Evolutionary conservation across 441 rosid species (phyloP).

Genomic region (Bruguiera hainesii): DNA sequence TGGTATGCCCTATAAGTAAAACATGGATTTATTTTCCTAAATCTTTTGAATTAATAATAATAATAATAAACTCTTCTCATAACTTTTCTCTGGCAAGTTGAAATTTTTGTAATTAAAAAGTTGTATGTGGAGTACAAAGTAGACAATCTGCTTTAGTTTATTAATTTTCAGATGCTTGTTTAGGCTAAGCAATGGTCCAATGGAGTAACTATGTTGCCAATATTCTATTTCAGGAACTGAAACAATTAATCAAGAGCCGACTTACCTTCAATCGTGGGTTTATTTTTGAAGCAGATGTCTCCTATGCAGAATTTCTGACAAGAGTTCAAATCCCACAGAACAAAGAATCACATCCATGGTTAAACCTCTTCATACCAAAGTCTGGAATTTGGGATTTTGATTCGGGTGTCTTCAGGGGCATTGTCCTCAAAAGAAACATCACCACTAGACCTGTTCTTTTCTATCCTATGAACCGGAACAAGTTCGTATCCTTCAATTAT

Average conservation of each 20-base stretch:
- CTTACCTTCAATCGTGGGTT: slow-evolving; percentile 37
- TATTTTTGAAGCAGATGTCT: slow-evolving; percentile 40
- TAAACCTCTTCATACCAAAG: slow-evolving; percentile 71
- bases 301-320: slow-evolving; percentile 57
- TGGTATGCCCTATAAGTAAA: no score
- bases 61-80: no score
- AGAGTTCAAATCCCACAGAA: slow-evolving; percentile 54
- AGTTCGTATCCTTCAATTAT: slow-evolving; percentile 29
- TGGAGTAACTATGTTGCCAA: no score
- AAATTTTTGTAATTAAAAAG: no score
- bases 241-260: slow-evolving; percentile 27
- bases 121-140: no score
- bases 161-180: no score
- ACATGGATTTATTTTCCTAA: no score
- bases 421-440: slow-evolving; percentile 56
- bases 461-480: slow-evolving; percentile 68
- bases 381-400: slow-evolving; percentile 59
- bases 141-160: no score
- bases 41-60: no score
- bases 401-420: slow-evolving; percentile 50
- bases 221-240: slow-evolving; percentile 36
- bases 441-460: slow-evolving; percentile 62
- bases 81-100: no score
- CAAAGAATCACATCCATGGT: slow-evolving; percentile 74
- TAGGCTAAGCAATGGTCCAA: no score